Conservation (phyloP, 78 protist genomes). For the slime mould (Dictyostelium discoideum) region dicty_2.7 NC_007088.5:4004501-4005000, state of each 20-base stretch:
- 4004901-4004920: conserved; percentile 75
- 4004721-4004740: conserved; percentile 24
- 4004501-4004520: too few relatives aligned
- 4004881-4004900: not conserved
- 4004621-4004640: conserved; percentile 29
- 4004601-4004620: conserved; percentile 65
- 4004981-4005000: not conserved
- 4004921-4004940: conserved; percentile 39
- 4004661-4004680: not conserved
- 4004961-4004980: conserved; percentile 69
- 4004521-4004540: not conserved
- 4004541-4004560: conserved; percentile 19
- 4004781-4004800: not conserved
- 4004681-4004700: conserved; percentile 1
- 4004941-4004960: conserved; percentile 47
- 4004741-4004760: conserved; percentile 74
- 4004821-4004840: not conserved
- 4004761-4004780: conserved; percentile 26
- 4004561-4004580: conserved; percentile 19
- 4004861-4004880: conserved; percentile 38
- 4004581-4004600: conserved; percentile 17
- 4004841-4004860: conserved; percentile 25
- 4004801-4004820: conserved; percentile 9
- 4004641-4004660: not conserved
- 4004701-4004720: conserved; percentile 54